Conservation (phyloP, 73 alveolate genomes). For the Tetrahymena elliotti region DNA sequence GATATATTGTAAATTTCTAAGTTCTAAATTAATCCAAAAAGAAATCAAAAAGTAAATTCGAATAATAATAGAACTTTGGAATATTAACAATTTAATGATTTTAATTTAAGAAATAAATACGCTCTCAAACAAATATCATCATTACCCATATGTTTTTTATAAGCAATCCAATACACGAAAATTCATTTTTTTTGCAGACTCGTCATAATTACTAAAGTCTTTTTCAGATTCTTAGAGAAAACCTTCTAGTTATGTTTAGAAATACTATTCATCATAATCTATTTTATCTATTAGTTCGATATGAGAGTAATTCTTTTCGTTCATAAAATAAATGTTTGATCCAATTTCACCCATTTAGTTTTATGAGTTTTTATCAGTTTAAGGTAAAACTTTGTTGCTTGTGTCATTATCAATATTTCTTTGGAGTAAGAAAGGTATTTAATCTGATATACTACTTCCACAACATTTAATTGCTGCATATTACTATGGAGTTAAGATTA, state of each 20-base stretch:
- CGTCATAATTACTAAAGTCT: not conserved
- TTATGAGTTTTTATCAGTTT: not conserved
- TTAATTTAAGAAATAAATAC: too few species aligned
- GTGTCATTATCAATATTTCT: not conserved
- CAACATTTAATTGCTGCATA: not conserved
- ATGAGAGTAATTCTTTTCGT: not conserved
- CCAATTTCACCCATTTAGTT: not conserved
- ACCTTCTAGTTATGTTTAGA: not conserved
- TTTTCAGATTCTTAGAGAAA: not conserved
- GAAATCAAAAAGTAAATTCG: too few species aligned
- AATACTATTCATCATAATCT: not conserved
- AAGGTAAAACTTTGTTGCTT: not conserved
- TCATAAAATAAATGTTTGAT: not conserved
- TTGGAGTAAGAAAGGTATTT: not conserved
- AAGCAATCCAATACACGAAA: not conserved
- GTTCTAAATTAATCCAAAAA: too few species aligned
- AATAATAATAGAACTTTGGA: too few species aligned
- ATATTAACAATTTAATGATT: too few species aligned
- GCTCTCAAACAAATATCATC: too few species aligned
- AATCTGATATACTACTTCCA: not conserved
- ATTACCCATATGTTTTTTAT: not conserved
- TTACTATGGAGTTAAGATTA: not conserved
- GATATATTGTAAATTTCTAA: too few species aligned
- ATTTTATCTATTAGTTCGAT: not conserved
- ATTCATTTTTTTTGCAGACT: not conserved